Percentiles rank a stretch among this genome's conserved stretches.
Conservation (phyloP, 306 rosid species). For the Lathyrus aphaca region DNA sequence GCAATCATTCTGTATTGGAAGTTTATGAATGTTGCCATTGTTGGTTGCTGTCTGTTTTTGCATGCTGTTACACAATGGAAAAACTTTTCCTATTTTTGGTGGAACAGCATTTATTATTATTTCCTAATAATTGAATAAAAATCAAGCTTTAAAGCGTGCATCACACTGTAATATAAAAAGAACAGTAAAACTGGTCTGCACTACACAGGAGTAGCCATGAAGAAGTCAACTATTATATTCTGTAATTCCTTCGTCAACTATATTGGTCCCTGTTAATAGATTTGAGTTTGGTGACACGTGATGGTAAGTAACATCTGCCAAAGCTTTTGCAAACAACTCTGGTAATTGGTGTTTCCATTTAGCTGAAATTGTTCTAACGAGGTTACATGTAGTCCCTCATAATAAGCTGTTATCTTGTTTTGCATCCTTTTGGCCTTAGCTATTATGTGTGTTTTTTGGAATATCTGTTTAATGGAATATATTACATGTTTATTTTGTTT, state of each 20-base stretch:
- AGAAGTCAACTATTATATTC: conserved; percentile 1
- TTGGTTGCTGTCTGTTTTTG: conserved; percentile 24
- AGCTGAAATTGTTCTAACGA: conserved; percentile 12
- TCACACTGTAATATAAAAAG: background rate
- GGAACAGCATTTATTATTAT: conserved; percentile 15
- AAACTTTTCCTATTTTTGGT: conserved; percentile 11
- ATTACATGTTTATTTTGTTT: conserved; percentile 30
- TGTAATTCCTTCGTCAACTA: conserved; percentile 15
- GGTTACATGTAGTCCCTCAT: conserved; percentile 23
- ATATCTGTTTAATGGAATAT: conserved; percentile 10
- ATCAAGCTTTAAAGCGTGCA: conserved; percentile 10
- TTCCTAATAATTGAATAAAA: background rate
- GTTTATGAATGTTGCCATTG: conserved; percentile 14
- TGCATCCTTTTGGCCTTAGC: conserved; percentile 25
- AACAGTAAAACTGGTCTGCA: conserved; percentile 21
- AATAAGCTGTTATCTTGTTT: conserved; percentile 4
- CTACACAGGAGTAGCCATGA: conserved; percentile 26
- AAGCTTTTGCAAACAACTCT: conserved; percentile 17
- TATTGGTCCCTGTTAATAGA: conserved; percentile 5
- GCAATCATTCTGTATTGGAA: conserved; percentile 14
- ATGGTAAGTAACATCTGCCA: conserved; percentile 15
- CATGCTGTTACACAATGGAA: background rate
- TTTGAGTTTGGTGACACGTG: conserved; percentile 8
- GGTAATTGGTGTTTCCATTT: background rate
- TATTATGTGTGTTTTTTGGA: background rate